A percentile compares a stretch with the other conserved stretches of the same genome.
phyloP scores from a whole-genome alignment of 768 basidiomycete genomes.

The Stropharia rugosoannulata region DNA sequence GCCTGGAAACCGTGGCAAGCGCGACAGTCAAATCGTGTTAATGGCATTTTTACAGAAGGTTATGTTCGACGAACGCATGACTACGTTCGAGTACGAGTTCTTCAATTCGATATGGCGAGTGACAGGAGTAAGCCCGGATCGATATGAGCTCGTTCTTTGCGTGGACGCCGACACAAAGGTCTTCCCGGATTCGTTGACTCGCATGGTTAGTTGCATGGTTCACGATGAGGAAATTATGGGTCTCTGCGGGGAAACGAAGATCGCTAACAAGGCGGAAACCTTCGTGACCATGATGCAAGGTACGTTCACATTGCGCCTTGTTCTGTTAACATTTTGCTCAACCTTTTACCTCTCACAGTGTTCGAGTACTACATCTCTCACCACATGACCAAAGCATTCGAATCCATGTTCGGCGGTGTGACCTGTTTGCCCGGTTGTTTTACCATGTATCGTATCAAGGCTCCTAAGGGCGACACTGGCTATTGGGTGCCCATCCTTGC shows the following conservation, averaged over 20 bases:
- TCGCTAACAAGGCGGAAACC: conserved; percentile 97
- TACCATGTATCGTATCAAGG: conserved; percentile 99
- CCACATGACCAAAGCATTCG: conserved; percentile 98
- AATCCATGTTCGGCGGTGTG: conserved; percentile 99
- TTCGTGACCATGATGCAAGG: conserved; percentile 99
- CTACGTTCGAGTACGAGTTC: conserved; percentile 99
- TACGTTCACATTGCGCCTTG: conserved; percentile 34
- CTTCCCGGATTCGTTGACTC: conserved; percentile 95
- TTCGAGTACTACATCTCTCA: conserved; percentile 99
- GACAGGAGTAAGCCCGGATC: conserved; percentile 94
- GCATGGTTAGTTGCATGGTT: conserved; percentile 97
- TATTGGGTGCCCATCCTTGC: conserved; percentile 99
- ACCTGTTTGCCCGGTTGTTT: conserved; percentile 99
- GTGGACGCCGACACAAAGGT: conserved; percentile 99
- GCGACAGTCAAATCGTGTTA: conserved; percentile 95
- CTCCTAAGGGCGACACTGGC: conserved; percentile 92
- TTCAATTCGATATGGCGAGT: conserved; percentile 98
- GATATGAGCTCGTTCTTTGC: conserved; percentile 92
- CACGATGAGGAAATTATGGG: conserved; percentile 99
- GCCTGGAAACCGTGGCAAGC: conserved; percentile 98
- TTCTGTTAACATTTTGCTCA: neutral
- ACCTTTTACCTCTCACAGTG: conserved; percentile 47
- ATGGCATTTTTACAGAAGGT: conserved; percentile 99
- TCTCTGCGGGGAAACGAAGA: conserved; percentile 98
- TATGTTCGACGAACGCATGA: conserved; percentile 99